These are phyloP conservation scores for Suillus brevipes DNA, from an alignment of 768 basidiomycete species.

Conservation along the genomic window DNA sequence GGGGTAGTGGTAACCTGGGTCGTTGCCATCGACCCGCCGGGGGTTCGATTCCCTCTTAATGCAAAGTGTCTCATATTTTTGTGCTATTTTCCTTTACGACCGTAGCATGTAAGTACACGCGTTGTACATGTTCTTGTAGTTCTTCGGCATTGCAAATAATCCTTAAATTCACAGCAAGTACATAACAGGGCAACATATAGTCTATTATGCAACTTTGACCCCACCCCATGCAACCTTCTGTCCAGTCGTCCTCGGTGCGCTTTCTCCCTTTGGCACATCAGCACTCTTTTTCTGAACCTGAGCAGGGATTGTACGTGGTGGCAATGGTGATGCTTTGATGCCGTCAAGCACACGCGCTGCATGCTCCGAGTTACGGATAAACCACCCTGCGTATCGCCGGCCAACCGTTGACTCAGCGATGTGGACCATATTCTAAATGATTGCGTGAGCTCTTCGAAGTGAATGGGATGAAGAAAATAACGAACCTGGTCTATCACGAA, in stretches of 20 bases:
- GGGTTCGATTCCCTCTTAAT: slow-evolving; percentile 88
- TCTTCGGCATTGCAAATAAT: not conserved
- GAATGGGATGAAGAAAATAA: slow-evolving; percentile 8
- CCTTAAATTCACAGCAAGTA: not conserved
- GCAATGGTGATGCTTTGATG: slow-evolving; percentile 59
- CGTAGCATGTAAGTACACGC: not conserved
- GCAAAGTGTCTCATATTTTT: slow-evolving; percentile 35
- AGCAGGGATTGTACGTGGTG: slow-evolving; percentile 20
- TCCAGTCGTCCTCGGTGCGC: slow-evolving; percentile 41
- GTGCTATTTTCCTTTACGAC: not conserved
- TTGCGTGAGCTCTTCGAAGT: not conserved
- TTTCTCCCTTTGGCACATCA: slow-evolving; percentile 27
- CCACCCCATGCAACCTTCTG: slow-evolving; percentile 59
- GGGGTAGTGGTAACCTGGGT: slow-evolving; percentile 69
- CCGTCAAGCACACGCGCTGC: slow-evolving; percentile 86
- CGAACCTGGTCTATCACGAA: slow-evolving; percentile 92
- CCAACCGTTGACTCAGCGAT: slow-evolving; percentile 95
- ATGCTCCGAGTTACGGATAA: slow-evolving; percentile 93
- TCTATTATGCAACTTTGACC: slow-evolving; percentile 30
- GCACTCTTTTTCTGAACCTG: slow-evolving; percentile 17
- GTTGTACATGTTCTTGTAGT: too few species aligned
- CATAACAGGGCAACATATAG: not conserved
- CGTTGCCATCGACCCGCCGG: slow-evolving; percentile 82
- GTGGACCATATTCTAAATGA: slow-evolving; percentile 86
- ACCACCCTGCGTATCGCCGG: slow-evolving; percentile 93